These are phyloP conservation scores for Naganishia randhawae DNA, from an alignment of 768 basidiomycete species.

Conservation along the genomic window DNA sequence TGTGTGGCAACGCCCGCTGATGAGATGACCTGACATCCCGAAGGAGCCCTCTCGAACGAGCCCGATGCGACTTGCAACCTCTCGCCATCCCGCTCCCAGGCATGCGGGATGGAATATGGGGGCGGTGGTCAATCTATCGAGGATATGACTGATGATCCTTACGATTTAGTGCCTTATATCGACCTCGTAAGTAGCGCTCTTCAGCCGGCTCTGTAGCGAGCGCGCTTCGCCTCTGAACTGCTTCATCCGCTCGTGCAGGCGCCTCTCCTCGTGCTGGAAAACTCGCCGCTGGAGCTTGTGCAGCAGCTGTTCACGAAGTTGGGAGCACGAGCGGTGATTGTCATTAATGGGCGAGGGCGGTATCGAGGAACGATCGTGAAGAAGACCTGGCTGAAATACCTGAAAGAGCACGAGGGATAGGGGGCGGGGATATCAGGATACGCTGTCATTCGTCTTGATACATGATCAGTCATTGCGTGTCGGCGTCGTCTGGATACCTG, in stretches of 20 bases:
- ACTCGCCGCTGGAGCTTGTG: conserved; percentile 83
- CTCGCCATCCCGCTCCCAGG: conserved; percentile 37
- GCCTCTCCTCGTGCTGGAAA: conserved; percentile 74
- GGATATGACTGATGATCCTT: conserved; percentile 38
- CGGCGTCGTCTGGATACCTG: no score
- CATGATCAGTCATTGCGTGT: no score
- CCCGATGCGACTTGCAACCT: conserved; percentile 67
- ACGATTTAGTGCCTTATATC: conserved; percentile 82
- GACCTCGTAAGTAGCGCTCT: conserved; percentile 62
- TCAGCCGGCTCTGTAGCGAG: conserved; percentile 7
- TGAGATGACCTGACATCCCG: not conserved
- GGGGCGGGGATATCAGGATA: not conserved
- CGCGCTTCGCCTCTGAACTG: not conserved
- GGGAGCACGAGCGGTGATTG: conserved; percentile 82
- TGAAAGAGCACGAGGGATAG: conserved; percentile 59
- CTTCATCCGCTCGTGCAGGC: conserved; percentile 58
- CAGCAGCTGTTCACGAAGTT: conserved; percentile 93
- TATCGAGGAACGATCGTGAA: conserved; percentile 92
- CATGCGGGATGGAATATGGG: conserved; percentile 37
- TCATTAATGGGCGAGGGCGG: conserved; percentile 73
- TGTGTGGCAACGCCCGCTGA: not conserved
- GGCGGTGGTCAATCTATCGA: conserved; percentile 27
- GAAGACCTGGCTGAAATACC: conserved; percentile 86
- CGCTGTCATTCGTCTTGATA: no score
- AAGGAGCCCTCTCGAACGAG: conserved; percentile 60